These are phyloP conservation scores for Eruca vesicaria DNA, from an alignment of 441 rosid genomes.

Conservation along the genomic window DNA sequence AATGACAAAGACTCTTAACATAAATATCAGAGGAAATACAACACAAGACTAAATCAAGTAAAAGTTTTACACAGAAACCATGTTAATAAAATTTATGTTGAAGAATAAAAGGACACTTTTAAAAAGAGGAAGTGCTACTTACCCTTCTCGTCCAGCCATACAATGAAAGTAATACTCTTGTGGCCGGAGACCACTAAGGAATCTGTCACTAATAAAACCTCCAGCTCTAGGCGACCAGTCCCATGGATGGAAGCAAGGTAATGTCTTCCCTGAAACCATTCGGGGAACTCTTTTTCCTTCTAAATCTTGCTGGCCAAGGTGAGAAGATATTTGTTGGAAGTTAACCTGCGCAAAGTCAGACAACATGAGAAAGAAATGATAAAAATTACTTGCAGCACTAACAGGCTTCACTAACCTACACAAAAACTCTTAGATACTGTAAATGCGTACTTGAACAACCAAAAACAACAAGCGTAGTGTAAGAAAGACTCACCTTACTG, in stretches of 20 bases:
- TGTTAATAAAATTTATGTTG: too few species aligned
- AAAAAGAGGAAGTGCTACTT: constrained; percentile 20
- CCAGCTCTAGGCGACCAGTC: constrained; percentile 99
- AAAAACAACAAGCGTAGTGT: background rate
- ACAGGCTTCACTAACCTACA: too few species aligned
- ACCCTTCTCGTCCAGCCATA: constrained; percentile 99
- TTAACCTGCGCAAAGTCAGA: constrained; percentile 64
- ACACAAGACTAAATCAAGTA: background rate
- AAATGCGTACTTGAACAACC: too few species aligned
- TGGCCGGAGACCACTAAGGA: constrained; percentile 98
- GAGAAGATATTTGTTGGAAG: constrained; percentile 98
- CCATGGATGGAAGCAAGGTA: constrained; percentile 97
- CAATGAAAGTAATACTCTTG: constrained; percentile 99
- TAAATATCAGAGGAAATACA: background rate
- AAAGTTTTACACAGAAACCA: background rate
- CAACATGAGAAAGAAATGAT: constrained; percentile 13
- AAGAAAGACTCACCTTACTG: constrained; percentile 69
- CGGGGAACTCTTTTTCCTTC: constrained; percentile 99
- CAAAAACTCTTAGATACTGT: too few species aligned
- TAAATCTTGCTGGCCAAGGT: constrained; percentile 97
- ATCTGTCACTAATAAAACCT: constrained; percentile 93
- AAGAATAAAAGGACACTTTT: background rate
- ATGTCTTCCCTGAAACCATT: constrained; percentile 99
- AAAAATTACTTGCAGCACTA: background rate
- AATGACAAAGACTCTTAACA: too few species aligned